phyloP scores from a whole-genome alignment of 129 eudicot species.

The Escallonia herrerae region DNA sequence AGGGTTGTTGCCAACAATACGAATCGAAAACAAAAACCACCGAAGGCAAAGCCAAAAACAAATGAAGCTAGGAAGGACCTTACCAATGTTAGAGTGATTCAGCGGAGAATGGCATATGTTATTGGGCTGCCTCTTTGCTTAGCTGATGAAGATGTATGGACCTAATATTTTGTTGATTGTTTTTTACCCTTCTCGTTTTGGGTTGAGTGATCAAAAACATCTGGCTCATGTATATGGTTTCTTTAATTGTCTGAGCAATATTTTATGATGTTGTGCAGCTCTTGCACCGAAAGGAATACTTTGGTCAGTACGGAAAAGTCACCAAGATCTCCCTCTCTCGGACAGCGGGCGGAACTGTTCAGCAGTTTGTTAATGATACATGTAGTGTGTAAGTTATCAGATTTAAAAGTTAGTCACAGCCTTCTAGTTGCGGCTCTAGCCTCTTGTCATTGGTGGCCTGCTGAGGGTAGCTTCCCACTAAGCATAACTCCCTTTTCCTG shows the following conservation, averaged over 20 bases:
- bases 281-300: slow-evolving; percentile 42
- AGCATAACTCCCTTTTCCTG: background rate
- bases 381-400: slow-evolving; percentile 57
- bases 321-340: slow-evolving; percentile 59
- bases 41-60: slow-evolving; percentile 43
- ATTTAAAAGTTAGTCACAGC: slow-evolving; percentile 2
- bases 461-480: background rate
- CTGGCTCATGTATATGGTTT: background rate
- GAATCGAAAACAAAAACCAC: slow-evolving; percentile 45
- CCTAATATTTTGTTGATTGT: slow-evolving; percentile 6
- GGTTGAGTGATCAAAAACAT: background rate
- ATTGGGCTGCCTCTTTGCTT: slow-evolving; percentile 48
- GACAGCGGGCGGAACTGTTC: slow-evolving; percentile 48
- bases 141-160: slow-evolving; percentile 59
- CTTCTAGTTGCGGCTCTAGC: background rate
- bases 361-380: slow-evolving; percentile 46
- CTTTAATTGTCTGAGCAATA: slow-evolving; percentile 1
- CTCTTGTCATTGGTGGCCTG: background rate
- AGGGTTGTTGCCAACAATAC: slow-evolving; percentile 34
- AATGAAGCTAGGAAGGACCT: slow-evolving; percentile 48
- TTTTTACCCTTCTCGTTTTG: slow-evolving; percentile 4
- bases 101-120: slow-evolving; percentile 51
- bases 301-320: slow-evolving; percentile 58
- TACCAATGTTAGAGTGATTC: slow-evolving; percentile 53
- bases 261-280: slow-evolving; percentile 30